Evolutionary conservation across 345 rosid genomes (phyloP).

Genomic region (Brassica napus): DNA sequence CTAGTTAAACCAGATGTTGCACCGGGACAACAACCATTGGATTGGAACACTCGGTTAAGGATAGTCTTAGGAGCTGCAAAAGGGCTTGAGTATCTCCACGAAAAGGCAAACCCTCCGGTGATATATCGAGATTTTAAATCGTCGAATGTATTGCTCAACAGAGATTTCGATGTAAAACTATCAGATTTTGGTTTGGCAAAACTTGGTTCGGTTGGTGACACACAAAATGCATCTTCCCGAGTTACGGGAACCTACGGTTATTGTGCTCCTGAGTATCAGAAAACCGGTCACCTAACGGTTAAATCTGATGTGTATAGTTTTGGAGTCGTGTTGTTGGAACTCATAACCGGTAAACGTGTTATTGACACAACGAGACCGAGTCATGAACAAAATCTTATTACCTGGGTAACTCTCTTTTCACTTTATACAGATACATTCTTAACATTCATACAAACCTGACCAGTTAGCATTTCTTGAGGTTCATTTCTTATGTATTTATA

Average conservation of each 20-base stretch:
- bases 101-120: constrained; percentile 81
- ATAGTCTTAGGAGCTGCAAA: constrained; percentile 72
- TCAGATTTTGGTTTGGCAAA: constrained; percentile 90
- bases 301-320: constrained; percentile 89
- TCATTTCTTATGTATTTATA: not conserved
- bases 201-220: constrained; percentile 75
- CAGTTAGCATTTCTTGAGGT: not conserved
- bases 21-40: constrained; percentile 51
- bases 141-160: constrained; percentile 70
- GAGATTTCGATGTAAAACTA: constrained; percentile 56
- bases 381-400: constrained; percentile 63
- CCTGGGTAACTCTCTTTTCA: constrained; percentile 56
- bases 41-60: constrained; percentile 73
- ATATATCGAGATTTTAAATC: constrained; percentile 83
- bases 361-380: constrained; percentile 56
- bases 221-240: constrained; percentile 65
- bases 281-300: constrained; percentile 65
- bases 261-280: constrained; percentile 88
- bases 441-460: not conserved
- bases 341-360: constrained; percentile 75
- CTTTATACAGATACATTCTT: not conserved
- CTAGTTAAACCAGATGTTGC: constrained; percentile 46
- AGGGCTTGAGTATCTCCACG: constrained; percentile 77
- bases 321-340: constrained; percentile 79
- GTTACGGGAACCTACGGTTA: constrained; percentile 84